Base-by-base conservation (phyloP, 176 grass and related monocot species). In the Triticum monococcum region DNA sequence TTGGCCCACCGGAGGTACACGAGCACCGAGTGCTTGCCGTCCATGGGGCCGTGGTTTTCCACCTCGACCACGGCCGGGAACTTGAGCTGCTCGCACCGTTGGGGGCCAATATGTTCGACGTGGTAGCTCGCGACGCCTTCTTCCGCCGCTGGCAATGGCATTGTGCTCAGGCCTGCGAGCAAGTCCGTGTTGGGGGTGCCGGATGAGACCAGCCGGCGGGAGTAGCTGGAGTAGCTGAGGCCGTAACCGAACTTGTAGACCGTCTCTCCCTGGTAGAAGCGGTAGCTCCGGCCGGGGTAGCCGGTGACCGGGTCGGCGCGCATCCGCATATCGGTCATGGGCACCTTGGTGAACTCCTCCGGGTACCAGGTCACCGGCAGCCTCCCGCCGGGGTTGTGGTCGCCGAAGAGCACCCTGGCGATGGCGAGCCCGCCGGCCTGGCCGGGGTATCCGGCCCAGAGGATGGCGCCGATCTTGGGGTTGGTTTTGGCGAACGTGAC, bases 321-420 rank as follows among this genome's bases (percentile, higher is more conserved):
- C 92, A 97, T 95, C 37, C 91, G 61, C 95, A 93, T 95, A 85
- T 89, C 84, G 1, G 92, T 97, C 95, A 97, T 97, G 66, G 87
- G 78, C 24, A 97, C 63, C 18, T 70, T 62, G 2, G 92, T 91
- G 57, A 91, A 97, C 50, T 92, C 89, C 12, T 95, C 78, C 13
- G 95, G 87, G 80, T 97, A 97, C 95, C 92, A 97, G 2, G 92
- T 97, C 6, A 95, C 85, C 0, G 92, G 92, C 65, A 97, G 56
- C 81, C 78, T 88, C 0, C 91, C 95, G 18, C 91, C 28, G 23
- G 92, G 95, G 84, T 91, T 97, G 82, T 91, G 82, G 17, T 91
- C 87, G 10, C 95, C 92, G 56, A 97, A 97, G 9, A 97, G 86
- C 1, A 97, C 83, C 2, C 67, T 61, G 14, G 92, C 89, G 20